Conservation (phyloP, 2,329 filamentous ascomycete genomes). For the Alternaria solani region DNA sequence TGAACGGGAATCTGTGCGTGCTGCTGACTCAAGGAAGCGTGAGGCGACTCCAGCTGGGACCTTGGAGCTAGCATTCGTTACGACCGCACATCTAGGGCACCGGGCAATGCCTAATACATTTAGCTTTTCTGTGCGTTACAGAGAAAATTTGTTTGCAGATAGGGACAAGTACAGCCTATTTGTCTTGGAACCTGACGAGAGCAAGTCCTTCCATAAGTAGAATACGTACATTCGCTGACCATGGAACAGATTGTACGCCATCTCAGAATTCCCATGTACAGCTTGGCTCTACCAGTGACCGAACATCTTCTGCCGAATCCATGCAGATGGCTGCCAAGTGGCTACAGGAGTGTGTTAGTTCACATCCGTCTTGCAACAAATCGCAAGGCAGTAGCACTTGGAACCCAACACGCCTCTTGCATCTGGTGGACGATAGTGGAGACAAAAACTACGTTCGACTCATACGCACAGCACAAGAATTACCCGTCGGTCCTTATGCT, state of each 20-base stretch:
- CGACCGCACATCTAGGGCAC: neutral
- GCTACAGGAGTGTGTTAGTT: conserved; percentile 4
- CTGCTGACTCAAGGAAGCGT: neutral
- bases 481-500: conserved; percentile 5
- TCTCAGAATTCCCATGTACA: neutral
- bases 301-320: neutral
- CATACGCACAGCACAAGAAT: conserved; percentile 5
- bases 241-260: neutral
- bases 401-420: conserved; percentile 19
- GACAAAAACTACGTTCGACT: conserved; percentile 1
- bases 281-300: neutral
- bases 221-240: neutral
- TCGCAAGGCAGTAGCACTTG: neutral
- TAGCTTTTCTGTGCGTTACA: neutral
- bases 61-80: neutral
- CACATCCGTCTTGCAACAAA: conserved; percentile 1
- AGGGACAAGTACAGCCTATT: neutral
- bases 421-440: neutral
- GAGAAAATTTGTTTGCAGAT: no score
- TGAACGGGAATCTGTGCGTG: neutral
- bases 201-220: neutral
- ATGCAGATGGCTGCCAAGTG: conserved; percentile 3
- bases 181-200: neutral
- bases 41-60: neutral
- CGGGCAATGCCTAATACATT: neutral